These are phyloP conservation scores for Pholiota conissans DNA, from an alignment of 768 basidiomycete species.

Conservation along the genomic window DNA sequence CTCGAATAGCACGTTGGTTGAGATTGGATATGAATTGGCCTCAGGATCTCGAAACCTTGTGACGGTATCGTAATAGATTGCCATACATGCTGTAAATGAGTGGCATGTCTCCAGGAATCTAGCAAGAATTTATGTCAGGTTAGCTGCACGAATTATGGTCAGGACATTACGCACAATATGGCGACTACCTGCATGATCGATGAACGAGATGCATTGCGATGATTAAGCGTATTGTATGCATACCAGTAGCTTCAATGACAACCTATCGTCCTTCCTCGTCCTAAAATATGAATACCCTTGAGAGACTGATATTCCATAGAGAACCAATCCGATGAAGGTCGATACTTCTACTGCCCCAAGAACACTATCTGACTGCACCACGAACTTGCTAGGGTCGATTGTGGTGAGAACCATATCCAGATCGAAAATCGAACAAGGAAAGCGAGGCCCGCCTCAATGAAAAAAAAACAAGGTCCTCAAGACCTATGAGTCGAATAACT, in stretches of 20 bases:
- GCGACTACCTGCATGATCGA: neutral
- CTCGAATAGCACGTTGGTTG: slow-evolving; percentile 9
- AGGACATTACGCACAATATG: neutral
- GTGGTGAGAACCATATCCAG: neutral
- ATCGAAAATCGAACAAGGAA: neutral
- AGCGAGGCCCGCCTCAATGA: neutral
- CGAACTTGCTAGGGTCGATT: slow-evolving; percentile 3
- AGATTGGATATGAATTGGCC: slow-evolving; percentile 17
- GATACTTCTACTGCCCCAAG: slow-evolving; percentile 3
- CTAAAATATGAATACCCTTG: slow-evolving; percentile 13
- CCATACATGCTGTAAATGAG: slow-evolving; percentile 10
- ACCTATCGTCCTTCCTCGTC: neutral
- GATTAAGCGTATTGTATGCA: neutral
- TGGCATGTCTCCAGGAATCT: slow-evolving; percentile 16
- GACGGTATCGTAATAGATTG: slow-evolving; percentile 18
- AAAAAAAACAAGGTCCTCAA: neutral
- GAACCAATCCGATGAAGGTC: neutral
- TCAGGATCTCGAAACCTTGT: slow-evolving; percentile 10
- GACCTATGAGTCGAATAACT: neutral
- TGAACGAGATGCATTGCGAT: neutral
- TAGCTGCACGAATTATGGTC: too few relatives aligned
- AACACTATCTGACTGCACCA: neutral
- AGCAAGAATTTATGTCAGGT: neutral
- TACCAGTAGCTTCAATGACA: slow-evolving; percentile 8
- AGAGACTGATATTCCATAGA: slow-evolving; percentile 2